Evolutionary conservation across 345 rosid species (phyloP), one percentile per base, ranked within the genome.

Genomic region (Dipteronia sinensis): DNA sequence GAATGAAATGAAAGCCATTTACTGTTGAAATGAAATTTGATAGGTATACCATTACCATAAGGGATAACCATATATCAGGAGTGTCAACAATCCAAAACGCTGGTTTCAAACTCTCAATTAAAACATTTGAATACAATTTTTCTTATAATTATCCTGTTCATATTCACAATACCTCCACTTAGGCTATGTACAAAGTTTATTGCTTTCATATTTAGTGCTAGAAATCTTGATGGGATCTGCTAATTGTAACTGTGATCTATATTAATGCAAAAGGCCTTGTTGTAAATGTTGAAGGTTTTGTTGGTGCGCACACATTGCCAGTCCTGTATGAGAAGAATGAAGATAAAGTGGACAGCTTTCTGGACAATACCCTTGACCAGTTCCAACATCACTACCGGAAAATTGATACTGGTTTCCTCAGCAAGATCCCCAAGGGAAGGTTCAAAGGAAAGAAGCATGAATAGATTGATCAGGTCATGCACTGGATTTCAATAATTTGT

Each of bases 221-320:
- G 58, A 69, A 44, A 69, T 49, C 38, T 7, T 22, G 15, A 55
- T 29, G 31, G 58, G 15, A 27, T 69, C 47, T 71, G n/a, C 64
- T 71, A 17, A 8, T 0, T 55, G 38, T 7, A 15, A 31, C 49
- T n/a, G 1, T 56, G 49, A 56, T 20, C 15, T 56, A 15, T 44
- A 22, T 68, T 69, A 25, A 64, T 42, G 11, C 15, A 23, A 11
- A 49, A 53, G 7, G 6, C 13, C 38, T 20, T 75, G 19, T 61
- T 77, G 22, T 71, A n/a, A 34, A 67, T 72, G 55, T 17, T 79
- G 47, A 76, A 97, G 99, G 98, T 76, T 93, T 97, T 72, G 92
- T 94, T 64, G 98, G 88, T 8, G 98, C 97, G 20, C 98, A 97
- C 74, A 91, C 98, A 65, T 47, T 97, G 85, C 99, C 99, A 4